Evolutionary conservation across 345 rosid genomes (phyloP), one percentile per base, ranked within the genome.

Genomic region (Rhizophora apiculata): DNA sequence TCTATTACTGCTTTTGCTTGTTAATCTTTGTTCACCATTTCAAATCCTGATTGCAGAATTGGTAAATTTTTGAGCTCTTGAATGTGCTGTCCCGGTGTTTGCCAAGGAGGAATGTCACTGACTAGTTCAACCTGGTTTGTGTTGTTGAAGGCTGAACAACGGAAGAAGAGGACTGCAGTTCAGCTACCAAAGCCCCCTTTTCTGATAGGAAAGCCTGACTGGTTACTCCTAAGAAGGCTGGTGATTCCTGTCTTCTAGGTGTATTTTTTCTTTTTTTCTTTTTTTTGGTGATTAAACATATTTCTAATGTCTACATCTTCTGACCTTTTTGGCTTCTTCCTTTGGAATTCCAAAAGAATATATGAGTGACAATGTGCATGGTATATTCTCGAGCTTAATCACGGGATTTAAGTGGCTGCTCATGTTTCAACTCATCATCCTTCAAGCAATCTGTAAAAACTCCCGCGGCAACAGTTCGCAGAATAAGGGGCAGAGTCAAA

Each of bases 401-500:
- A 86, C 48, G 70, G 80, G 29, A 87, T 83, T 88, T 90, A 88
- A 75, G 74, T 66, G 13, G 82, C 62, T 54, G 83, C 32, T 13
- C 91, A 88, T 60, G n/a, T 70, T 0, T 90, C 95, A 29, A 90
- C 95, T 20, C 98, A 96, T 26, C 80, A 90, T 79, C 98, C 95
- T 36, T 74, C 89, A 9, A 93, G 82, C 77, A 87, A 39, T 74
- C 53, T 43, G 79, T 65, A 6, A 89, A 88, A 74, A 72, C 77
- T 8, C 76, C 73, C 55, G 81, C 24, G 24, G 83, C 31, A 78
- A 68, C 49, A 82, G 76, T 48, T 78, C 73, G 60, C 74, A 77
- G 60, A 67, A 77, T 24, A 84, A 84, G 77, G 86, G 79, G 68
- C 88, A 81, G 69, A 67, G 76, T 64, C 78, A 83, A 1, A 92